phyloP scores from a whole-genome alignment of 2,329 filamentous ascomycete genomes.

The Tricladium varicosporioides region DNA sequence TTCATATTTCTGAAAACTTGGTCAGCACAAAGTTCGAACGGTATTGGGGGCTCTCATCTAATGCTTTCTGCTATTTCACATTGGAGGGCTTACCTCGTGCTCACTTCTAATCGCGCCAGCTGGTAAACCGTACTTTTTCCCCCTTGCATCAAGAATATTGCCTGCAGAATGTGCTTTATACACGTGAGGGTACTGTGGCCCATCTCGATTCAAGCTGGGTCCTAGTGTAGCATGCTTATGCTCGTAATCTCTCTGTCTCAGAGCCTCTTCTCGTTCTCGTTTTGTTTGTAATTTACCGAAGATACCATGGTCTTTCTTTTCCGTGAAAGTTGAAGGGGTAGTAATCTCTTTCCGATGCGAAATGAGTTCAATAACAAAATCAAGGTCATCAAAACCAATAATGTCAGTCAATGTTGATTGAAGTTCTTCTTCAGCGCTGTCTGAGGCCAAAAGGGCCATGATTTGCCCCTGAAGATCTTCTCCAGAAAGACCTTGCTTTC shows the following conservation, averaged over 20 bases:
- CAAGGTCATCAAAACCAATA: constrained; percentile 88
- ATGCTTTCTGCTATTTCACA: too few relatives aligned
- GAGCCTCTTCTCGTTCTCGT: constrained; percentile 73
- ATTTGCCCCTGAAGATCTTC: constrained; percentile 77
- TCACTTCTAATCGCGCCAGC: constrained; percentile 70
- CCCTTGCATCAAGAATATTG: constrained; percentile 77
- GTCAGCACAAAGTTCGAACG: too few relatives aligned
- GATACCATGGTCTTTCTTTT: constrained; percentile 40
- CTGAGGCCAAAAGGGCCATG: constrained; percentile 67
- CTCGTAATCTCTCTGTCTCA: constrained; percentile 72
- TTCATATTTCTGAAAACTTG: constrained; percentile 69
- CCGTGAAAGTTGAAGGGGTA: constrained; percentile 40
- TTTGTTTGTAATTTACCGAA: constrained; percentile 65
- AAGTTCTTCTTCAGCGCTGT: constrained; percentile 75
- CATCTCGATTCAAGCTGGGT: constrained; percentile 66
- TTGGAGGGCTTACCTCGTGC: constrained; percentile 39
- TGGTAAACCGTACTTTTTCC: constrained; percentile 81
- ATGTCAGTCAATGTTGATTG: constrained; percentile 88
- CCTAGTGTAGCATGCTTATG: constrained; percentile 78
- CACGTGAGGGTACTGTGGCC: constrained; percentile 86
- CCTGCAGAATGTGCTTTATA: constrained; percentile 82
- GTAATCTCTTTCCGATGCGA: constrained; percentile 70
- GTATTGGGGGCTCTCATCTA: too few relatives aligned
- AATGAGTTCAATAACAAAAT: constrained; percentile 90
- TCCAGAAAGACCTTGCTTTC: constrained; percentile 64